phyloP scores from a whole-genome alignment of 2,329 filamentous ascomycete genomes.

The Fusarium cicatricum region DNA sequence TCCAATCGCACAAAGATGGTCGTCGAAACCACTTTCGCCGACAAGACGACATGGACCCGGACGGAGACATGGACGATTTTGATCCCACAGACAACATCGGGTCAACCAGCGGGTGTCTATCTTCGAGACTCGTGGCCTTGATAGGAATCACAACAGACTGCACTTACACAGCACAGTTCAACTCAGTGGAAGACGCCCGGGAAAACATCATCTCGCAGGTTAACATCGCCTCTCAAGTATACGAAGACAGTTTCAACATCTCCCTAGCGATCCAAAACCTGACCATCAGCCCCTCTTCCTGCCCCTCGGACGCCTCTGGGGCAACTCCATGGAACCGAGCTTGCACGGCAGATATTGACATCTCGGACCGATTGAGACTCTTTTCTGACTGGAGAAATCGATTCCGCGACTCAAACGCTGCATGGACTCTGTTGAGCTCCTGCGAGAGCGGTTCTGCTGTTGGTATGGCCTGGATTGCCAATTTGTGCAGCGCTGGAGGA shows the following conservation, averaged over 20 bases:
- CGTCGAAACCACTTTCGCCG: not conserved
- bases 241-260: conserved; percentile 88
- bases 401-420: conserved; percentile 75
- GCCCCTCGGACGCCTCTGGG: conserved; percentile 66
- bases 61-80: not conserved
- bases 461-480: conserved; percentile 86
- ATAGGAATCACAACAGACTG: conserved; percentile 94
- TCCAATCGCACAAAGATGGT: not conserved
- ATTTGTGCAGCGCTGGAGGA: conserved; percentile 68
- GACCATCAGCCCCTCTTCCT: conserved; percentile 73
- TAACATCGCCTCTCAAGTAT: conserved; percentile 83
- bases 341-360: conserved; percentile 67
- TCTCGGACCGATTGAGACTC: conserved; percentile 76
- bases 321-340: conserved; percentile 80
- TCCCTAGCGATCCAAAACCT: conserved; percentile 83
- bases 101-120: conserved; percentile 78
- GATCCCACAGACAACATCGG: conserved; percentile 62
- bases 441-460: conserved; percentile 81
- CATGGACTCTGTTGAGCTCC: conserved; percentile 83
- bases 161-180: conserved; percentile 77
- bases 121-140: conserved; percentile 80
- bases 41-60: not conserved
- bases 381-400: conserved; percentile 85
- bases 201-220: conserved; percentile 80
- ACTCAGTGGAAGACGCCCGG: conserved; percentile 65